Evolutionary conservation across 2,329 filamentous ascomycete genomes (phyloP), one percentile per base, ranked within the genome.

Genomic region (Trichoderma cornu-damae): DNA sequence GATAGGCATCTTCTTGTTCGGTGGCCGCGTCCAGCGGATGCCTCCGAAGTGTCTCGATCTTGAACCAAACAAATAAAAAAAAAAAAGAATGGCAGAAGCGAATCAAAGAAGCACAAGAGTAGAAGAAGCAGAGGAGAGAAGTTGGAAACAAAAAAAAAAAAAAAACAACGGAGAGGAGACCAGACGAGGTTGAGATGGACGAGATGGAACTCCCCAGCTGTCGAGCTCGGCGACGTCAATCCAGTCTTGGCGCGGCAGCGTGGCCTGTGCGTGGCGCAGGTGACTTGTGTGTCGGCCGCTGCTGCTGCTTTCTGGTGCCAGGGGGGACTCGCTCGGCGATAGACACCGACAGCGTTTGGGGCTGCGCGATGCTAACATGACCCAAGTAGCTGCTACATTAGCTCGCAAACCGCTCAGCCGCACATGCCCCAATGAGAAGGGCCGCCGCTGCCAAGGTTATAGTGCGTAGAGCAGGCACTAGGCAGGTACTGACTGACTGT

Each of bases 1-100:
- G 59, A 74, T 69, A 34, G 72, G 72, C 72, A 74, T 74, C 55
- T 52, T 43, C 18, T 54, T 37, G 30, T 14, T 12, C 16, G 18
- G 14, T 18, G 32, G 28, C 4, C 26, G 22, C 11, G n/a, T n/a
- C n/a, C n/a, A n/a, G n/a, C n/a, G n/a, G n/a, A n/a, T n/a, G n/a
- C n/a, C n/a, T n/a, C n/a, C n/a, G n/a, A n/a, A n/a, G n/a, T n/a
- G n/a, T n/a, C n/a, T n/a, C n/a, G n/a, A n/a, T n/a, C n/a, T n/a
- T n/a, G 28, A 9, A 6, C 2, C 28, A 30, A 28, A 4, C 8
- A 28, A 28, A 30, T 30, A 30, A 30, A 30, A 3, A 30, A 30
- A 30, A 30, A 6, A 30, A 6, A 9, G 28, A 30, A 9, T 7
- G 5, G 28, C 28, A 30, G 28, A n/a, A 35, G 38, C 20, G 24